Evolutionary conservation across 148 eudicot species (phyloP).

Genomic region (Tetragonia tetragonoides): DNA sequence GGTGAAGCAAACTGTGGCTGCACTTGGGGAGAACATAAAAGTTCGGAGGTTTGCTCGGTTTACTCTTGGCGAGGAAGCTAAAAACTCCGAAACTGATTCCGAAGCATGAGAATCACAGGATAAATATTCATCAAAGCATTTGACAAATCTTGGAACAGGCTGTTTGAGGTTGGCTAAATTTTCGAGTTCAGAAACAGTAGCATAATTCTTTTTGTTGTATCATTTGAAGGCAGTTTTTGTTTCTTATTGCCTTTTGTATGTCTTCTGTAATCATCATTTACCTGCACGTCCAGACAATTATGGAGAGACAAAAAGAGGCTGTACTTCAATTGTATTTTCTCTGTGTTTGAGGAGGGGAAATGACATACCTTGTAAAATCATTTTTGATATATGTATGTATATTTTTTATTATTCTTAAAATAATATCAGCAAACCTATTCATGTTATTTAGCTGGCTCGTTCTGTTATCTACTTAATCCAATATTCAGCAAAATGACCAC

Average conservation of each 20-base stretch:
- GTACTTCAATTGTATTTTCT: slow-evolving; percentile 17
- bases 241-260: slow-evolving; percentile 10
- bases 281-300: slow-evolving; percentile 13
- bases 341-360: not conserved
- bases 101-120: slow-evolving; percentile 29
- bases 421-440: not conserved
- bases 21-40: slow-evolving; percentile 90
- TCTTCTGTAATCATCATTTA: slow-evolving; percentile 24
- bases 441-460: not conserved
- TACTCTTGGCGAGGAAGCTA: slow-evolving; percentile 66
- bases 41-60: slow-evolving; percentile 79
- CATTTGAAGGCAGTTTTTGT: slow-evolving; percentile 29
- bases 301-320: slow-evolving; percentile 13
- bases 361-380: slow-evolving; percentile 19
- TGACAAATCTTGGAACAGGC: not conserved
- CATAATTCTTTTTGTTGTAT: slow-evolving; percentile 27
- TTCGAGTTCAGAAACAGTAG: slow-evolving; percentile 13
- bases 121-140: slow-evolving; percentile 3
- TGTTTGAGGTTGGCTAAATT: slow-evolving; percentile 22
- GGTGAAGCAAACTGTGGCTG: slow-evolving; percentile 90
- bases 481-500: no score
- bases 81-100: slow-evolving; percentile 26
- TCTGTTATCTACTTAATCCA: no score
- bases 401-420: not conserved
- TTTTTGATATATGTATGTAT: slow-evolving; percentile 24